A percentile compares a stretch with the other conserved stretches of the same genome.
Conservation (phyloP, 306 rosid species). For the Ormosia emarginata region DNA sequence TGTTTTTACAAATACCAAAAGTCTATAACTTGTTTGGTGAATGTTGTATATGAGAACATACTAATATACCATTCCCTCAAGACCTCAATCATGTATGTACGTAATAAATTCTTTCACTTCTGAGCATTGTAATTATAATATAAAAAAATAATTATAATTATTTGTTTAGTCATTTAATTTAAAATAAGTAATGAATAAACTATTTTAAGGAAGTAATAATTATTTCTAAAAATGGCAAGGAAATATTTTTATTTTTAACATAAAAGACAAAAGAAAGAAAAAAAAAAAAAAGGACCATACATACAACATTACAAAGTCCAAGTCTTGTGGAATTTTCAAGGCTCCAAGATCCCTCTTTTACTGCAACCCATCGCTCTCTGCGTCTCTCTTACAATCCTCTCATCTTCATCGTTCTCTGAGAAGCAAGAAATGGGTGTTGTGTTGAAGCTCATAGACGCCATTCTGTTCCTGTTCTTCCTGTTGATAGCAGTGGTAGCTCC, state of each 20-base stretch:
- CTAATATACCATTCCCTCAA: too few species aligned
- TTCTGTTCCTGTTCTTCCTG: slow-evolving; percentile 49
- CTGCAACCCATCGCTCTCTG: background rate
- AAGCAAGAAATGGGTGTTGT: slow-evolving; percentile 42
- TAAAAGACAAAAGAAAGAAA: background rate
- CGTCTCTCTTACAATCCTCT: background rate
- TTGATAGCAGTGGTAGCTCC: slow-evolving; percentile 45
- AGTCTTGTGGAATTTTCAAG: background rate
- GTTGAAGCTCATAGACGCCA: slow-evolving; percentile 52
- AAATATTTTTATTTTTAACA: background rate
- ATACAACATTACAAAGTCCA: background rate
- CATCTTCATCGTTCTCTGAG: background rate
- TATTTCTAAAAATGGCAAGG: background rate
- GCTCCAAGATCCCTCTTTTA: slow-evolving; percentile 28
- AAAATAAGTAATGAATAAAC: background rate
- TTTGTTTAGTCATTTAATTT: too few species aligned
- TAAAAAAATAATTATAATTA: too few species aligned
- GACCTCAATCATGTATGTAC: too few species aligned
- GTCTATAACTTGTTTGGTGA: too few species aligned
- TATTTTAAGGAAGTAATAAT: background rate
- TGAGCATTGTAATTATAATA: too few species aligned
- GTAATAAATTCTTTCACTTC: too few species aligned
- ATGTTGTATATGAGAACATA: too few species aligned
- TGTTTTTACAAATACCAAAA: too few species aligned
- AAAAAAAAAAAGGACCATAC: background rate